Conservation (phyloP, 2,329 filamentous ascomycete genomes). For the Nemania serpens region DNA sequence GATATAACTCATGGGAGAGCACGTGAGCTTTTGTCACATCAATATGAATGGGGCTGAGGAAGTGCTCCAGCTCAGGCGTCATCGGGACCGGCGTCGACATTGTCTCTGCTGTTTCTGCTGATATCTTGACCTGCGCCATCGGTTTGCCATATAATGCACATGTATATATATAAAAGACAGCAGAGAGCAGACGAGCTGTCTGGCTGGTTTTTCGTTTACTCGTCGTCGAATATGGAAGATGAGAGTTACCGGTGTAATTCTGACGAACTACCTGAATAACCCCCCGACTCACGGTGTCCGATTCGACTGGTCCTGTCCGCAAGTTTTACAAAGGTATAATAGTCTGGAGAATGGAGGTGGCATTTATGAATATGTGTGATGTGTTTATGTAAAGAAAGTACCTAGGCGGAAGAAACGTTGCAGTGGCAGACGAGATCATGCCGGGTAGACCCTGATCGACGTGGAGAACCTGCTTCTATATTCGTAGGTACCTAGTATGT, state of each 20-base stretch:
- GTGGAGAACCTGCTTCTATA: slow-evolving; percentile 7
- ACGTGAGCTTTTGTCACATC: slow-evolving; percentile 51
- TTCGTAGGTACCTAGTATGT: not conserved
- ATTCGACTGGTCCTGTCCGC: not conserved
- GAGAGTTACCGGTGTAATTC: not conserved
- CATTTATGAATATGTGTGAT: not conserved
- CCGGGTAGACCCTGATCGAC: slow-evolving; percentile 11
- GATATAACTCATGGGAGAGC: slow-evolving; percentile 54
- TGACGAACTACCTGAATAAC: not conserved
- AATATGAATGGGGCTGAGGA: slow-evolving; percentile 57
- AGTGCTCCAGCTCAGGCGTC: slow-evolving; percentile 45
- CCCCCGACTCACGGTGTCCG: not conserved
- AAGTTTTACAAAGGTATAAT: not conserved
- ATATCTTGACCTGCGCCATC: slow-evolving; percentile 6
- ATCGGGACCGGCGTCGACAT: slow-evolving; percentile 22
- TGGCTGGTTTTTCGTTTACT: too few species aligned
- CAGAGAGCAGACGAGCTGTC: not conserved
- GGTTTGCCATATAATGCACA: slow-evolving; percentile 17
- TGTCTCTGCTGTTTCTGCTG: not conserved
- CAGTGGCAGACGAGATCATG: slow-evolving; percentile 29
- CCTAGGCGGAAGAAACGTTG: slow-evolving; percentile 34
- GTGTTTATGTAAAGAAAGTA: not conserved
- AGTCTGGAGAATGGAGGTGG: not conserved
- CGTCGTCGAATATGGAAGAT: not conserved
- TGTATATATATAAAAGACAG: slow-evolving; percentile 1